These are phyloP conservation scores for Nannochloropsis salina DNA, from an alignment of 108 stramenopile species.

Conservation along the genomic window DNA sequence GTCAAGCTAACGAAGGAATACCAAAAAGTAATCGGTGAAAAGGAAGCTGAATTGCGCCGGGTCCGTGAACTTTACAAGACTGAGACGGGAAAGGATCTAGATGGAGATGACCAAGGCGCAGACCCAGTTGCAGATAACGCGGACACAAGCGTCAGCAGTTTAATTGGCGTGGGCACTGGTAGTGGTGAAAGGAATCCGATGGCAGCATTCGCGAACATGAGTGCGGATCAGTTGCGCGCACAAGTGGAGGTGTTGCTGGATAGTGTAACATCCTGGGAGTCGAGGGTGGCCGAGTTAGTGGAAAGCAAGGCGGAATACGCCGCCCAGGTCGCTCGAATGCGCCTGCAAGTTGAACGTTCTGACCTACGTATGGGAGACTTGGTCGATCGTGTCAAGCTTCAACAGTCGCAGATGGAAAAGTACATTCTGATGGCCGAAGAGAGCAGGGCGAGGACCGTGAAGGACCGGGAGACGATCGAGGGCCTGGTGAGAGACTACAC, in stretches of 20 bases:
- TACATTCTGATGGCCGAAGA: conserved; percentile 26
- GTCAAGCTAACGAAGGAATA: conserved; percentile 41
- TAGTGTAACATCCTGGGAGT: not conserved
- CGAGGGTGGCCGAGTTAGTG: conserved; percentile 16
- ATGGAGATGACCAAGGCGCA: not conserved
- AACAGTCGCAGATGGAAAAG: not conserved
- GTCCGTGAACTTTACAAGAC: conserved; percentile 8
- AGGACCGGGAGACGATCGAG: conserved; percentile 37
- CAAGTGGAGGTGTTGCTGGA: conserved; percentile 13
- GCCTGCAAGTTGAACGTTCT: not conserved
- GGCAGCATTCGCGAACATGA: not conserved
- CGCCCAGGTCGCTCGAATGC: conserved; percentile 7
- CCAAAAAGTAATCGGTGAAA: not conserved
- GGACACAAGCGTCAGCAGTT: not conserved
- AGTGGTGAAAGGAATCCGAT: not conserved
- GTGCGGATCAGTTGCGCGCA: not conserved
- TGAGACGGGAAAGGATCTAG: conserved; percentile 16
- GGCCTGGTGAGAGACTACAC: conserved; percentile 39
- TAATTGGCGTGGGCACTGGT: not conserved
- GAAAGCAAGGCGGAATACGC: not conserved
- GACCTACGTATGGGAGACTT: not conserved
- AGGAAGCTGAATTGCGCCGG: not conserved
- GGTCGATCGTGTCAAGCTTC: not conserved
- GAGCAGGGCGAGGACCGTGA: conserved; percentile 26
- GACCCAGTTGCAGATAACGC: not conserved